Evolutionary conservation across 2,329 filamentous ascomycete species (phyloP).

Genomic region (Fusarium staphyleae): DNA sequence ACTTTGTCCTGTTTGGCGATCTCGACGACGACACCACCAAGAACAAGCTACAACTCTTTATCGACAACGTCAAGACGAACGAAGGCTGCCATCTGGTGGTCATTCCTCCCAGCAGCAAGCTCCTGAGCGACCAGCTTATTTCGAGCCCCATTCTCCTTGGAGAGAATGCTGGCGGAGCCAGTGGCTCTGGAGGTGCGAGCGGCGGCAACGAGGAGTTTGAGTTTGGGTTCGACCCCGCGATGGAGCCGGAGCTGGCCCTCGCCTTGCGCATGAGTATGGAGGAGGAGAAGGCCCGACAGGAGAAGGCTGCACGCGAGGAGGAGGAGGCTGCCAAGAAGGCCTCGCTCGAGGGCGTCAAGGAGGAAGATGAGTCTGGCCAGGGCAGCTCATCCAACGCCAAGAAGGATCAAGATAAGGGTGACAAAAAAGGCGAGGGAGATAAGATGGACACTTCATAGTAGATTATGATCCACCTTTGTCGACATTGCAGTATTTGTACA

Average conservation of each 20-base stretch:
- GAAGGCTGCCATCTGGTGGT: constrained; percentile 92
- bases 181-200: constrained; percentile 64
- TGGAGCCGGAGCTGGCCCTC: constrained; percentile 92
- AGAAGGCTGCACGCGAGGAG: constrained; percentile 81
- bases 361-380: constrained; percentile 69
- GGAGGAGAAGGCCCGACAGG: constrained; percentile 93
- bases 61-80: constrained; percentile 88
- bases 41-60: constrained; percentile 93
- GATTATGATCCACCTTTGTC: constrained; percentile 38
- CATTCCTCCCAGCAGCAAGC: constrained; percentile 87
- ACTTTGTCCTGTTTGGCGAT: constrained; percentile 95
- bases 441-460: constrained; percentile 87
- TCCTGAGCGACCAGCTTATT: constrained; percentile 91
- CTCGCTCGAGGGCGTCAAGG: constrained; percentile 81
- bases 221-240: constrained; percentile 88
- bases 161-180: constrained; percentile 68
- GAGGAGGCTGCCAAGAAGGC: constrained; percentile 76
- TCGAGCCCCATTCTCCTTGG: constrained; percentile 89
- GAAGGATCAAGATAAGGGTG: constrained; percentile 71
- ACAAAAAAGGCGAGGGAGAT: constrained; percentile 70
- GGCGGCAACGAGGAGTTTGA: constrained; percentile 69
- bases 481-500: constrained; percentile 46
- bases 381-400: constrained; percentile 68
- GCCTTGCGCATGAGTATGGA: constrained; percentile 98
- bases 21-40: constrained; percentile 86